A percentile compares a stretch with the other conserved stretches of the same genome.
Conservation (phyloP, 371 early-diverging fungal genomes). For the Mucor saturninus region DNA sequence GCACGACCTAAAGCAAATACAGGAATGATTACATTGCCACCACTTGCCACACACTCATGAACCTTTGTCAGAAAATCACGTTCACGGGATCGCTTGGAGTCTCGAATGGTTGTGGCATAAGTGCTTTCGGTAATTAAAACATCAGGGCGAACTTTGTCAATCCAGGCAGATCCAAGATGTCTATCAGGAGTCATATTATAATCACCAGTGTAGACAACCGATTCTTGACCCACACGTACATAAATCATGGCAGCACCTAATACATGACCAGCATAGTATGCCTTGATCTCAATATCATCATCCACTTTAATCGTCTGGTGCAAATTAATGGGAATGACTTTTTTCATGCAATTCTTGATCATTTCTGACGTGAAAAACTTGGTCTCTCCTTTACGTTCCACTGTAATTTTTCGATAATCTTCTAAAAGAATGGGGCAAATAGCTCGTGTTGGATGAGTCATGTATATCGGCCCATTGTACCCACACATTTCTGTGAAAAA, state of each 20-base stretch:
- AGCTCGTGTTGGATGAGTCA: slow-evolving; percentile 97
- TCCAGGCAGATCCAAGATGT: slow-evolving; percentile 94
- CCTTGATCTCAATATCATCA: slow-evolving; percentile 83
- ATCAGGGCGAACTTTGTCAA: slow-evolving; percentile 88
- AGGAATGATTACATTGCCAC: slow-evolving; percentile 96
- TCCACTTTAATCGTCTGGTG: slow-evolving; percentile 89
- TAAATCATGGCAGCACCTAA: slow-evolving; percentile 99
- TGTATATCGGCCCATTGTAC: slow-evolving; percentile 94
- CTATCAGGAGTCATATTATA: slow-evolving; percentile 98
- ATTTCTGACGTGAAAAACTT: slow-evolving; percentile 82
- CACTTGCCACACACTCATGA: slow-evolving; percentile 81
- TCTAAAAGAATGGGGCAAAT: slow-evolving; percentile 92
- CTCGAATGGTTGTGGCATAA: slow-evolving; percentile 94
- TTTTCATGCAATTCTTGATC: slow-evolving; percentile 90
- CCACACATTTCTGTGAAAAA: slow-evolving; percentile 96
- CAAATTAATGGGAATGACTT: slow-evolving; percentile 88
- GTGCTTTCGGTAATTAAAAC: slow-evolving; percentile 96
- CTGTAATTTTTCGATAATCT: slow-evolving; percentile 89
- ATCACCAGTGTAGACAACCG: slow-evolving; percentile 96
- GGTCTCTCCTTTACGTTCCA: slow-evolving; percentile 85
- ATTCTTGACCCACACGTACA: slow-evolving; percentile 77
- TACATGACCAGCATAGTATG: slow-evolving; percentile 98
- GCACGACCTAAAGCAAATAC: slow-evolving; percentile 97
- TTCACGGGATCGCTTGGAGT: slow-evolving; percentile 91
- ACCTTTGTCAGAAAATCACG: slow-evolving; percentile 92